Evolutionary conservation across 768 basidiomycete genomes (phyloP).

Genomic region (Suillus subaureus): DNA sequence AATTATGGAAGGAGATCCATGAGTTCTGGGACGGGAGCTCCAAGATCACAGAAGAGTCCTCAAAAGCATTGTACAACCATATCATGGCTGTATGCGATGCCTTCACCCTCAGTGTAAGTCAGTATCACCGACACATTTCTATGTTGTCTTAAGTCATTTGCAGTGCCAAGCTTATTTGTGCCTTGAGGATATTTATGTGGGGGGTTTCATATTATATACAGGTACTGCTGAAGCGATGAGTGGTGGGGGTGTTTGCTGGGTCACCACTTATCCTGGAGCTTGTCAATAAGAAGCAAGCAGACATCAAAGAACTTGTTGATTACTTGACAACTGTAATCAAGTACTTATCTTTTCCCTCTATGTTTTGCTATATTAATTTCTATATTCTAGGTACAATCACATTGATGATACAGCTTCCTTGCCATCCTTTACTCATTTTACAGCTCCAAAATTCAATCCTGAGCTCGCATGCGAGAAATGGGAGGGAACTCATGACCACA

Average conservation of each 20-base stretch:
- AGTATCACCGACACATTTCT: background rate
- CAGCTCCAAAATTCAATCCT: too few relatives aligned
- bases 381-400: conserved; percentile 23
- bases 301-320: background rate
- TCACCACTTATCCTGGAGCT: too few relatives aligned
- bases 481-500: background rate
- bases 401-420: conserved; percentile 30
- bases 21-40: background rate
- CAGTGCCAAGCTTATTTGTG: too few relatives aligned
- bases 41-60: background rate
- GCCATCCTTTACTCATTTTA: background rate
- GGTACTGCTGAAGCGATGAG: too few relatives aligned
- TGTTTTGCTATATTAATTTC: background rate
- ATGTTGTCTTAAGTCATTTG: too few relatives aligned
- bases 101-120: background rate
- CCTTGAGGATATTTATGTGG: too few relatives aligned
- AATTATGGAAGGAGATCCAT: background rate
- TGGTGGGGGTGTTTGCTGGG: too few relatives aligned
- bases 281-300: too few relatives aligned
- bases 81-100: background rate
- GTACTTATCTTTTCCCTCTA: background rate
- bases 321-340: background rate
- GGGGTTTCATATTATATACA: too few relatives aligned
- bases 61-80: background rate
- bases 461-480: background rate